Evolutionary conservation across 352 stramenopile species (phyloP).

Genomic region (Globisporangium splendens): DNA sequence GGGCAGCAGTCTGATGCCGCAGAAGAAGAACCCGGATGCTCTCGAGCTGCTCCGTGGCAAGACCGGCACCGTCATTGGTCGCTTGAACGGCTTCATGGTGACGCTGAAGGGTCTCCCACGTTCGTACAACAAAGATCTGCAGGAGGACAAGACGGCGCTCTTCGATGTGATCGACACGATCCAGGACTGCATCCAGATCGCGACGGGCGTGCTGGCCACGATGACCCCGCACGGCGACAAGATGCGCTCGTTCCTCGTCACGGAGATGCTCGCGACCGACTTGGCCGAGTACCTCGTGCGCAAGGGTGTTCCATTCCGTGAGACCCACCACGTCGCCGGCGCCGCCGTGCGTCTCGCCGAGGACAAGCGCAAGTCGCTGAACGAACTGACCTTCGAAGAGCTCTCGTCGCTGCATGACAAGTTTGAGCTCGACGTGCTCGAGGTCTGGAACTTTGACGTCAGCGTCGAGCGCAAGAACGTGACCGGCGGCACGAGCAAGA

Average conservation of each 20-base stretch:
- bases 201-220: conserved; percentile 94
- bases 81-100: conserved; percentile 93
- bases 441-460: conserved; percentile 89
- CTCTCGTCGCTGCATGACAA: conserved; percentile 83
- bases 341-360: conserved; percentile 91
- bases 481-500: conserved; percentile 78
- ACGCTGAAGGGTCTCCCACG: conserved; percentile 96
- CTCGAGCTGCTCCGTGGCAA: conserved; percentile 98
- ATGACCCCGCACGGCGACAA: conserved; percentile 95
- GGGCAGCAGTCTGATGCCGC: conserved; percentile 98
- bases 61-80: conserved; percentile 93
- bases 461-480: conserved; percentile 92
- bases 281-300: conserved; percentile 98
- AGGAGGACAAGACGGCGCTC: conserved; percentile 98
- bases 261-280: conserved; percentile 99
- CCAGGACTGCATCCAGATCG: conserved; percentile 96
- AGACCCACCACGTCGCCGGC: conserved; percentile 99
- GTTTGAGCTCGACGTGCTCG: conserved; percentile 88
- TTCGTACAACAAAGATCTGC: conserved; percentile 99
- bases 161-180: conserved; percentile 98
- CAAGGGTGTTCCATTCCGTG: conserved; percentile 98
- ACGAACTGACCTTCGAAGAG: conserved; percentile 88
- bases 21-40: conserved; percentile 99
- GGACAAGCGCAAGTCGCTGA: conserved; percentile 82
- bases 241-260: conserved; percentile 93